These are phyloP conservation scores for Knoxdaviesia proteae DNA, from an alignment of 2,329 filamentous ascomycete species.

Conservation along the genomic window DNA sequence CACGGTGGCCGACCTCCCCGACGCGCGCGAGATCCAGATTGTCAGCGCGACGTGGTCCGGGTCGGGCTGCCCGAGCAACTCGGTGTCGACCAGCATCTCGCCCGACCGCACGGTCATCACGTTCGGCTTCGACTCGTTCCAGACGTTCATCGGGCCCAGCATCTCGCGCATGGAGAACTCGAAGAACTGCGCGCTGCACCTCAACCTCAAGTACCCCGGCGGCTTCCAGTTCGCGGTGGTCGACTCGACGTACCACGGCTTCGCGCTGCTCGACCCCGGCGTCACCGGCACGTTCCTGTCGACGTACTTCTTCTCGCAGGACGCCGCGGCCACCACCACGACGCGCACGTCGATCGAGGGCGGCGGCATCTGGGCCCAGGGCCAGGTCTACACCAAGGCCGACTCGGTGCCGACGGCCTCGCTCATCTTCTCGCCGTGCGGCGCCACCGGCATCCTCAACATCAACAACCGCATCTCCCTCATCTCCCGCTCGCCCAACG, in stretches of 20 bases:
- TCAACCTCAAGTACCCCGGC: constrained; percentile 23
- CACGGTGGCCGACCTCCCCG: constrained; percentile 14
- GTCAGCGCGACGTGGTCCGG: constrained; percentile 18
- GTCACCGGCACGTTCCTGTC: constrained; percentile 23
- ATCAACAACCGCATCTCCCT: constrained; percentile 18
- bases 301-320: constrained; percentile 26
- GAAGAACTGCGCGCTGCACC: constrained; percentile 27
- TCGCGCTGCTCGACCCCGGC: constrained; percentile 22
- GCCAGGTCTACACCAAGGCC: constrained; percentile 25
- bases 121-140: constrained; percentile 24
- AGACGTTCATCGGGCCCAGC: constrained; percentile 24
- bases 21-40: constrained; percentile 20
- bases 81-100: constrained; percentile 20
- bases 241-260: constrained; percentile 26
- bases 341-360: constrained; percentile 21
- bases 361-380: constrained; percentile 18
- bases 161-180: constrained; percentile 14
- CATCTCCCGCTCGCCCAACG: constrained; percentile 11
- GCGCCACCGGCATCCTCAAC: constrained; percentile 21
- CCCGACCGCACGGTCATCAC: constrained; percentile 23
- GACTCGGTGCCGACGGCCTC: constrained; percentile 22
- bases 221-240: constrained; percentile 25
- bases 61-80: constrained; percentile 22
- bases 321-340: constrained; percentile 20
- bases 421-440: constrained; percentile 23